Conservation (phyloP, 2,329 filamentous ascomycete genomes). For the Xylariaceae sp. region DNA sequence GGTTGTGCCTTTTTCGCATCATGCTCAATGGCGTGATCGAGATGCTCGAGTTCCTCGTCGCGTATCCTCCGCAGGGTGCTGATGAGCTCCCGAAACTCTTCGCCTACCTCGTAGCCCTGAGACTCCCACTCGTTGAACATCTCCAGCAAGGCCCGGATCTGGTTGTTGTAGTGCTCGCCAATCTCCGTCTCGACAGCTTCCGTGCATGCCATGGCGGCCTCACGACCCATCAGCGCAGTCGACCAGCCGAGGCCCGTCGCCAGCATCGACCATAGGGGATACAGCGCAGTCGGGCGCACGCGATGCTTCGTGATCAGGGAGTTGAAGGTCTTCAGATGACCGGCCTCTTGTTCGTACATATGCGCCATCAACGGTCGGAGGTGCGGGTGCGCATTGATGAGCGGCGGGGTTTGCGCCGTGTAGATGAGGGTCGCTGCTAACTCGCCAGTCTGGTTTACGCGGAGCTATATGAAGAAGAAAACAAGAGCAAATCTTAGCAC, state of each 20-base stretch:
- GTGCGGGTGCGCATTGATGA: slow-evolving; percentile 76
- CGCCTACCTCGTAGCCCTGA: slow-evolving; percentile 72
- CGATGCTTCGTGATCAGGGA: slow-evolving; percentile 75
- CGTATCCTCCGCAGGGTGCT: slow-evolving; percentile 73
- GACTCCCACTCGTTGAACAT: slow-evolving; percentile 74
- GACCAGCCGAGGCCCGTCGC: slow-evolving; percentile 81
- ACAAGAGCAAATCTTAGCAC: slow-evolving; percentile 3
- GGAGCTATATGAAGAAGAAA: slow-evolving; percentile 53
- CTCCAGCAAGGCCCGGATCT: slow-evolving; percentile 74
- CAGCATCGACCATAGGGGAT: slow-evolving; percentile 79
- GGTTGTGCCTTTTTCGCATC: slow-evolving; percentile 86
- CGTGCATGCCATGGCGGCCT: slow-evolving; percentile 97
- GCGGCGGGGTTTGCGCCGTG: slow-evolving; percentile 75
- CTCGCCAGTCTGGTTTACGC: slow-evolving; percentile 96
- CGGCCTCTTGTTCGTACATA: slow-evolving; percentile 96
- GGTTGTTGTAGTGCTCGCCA: slow-evolving; percentile 88
- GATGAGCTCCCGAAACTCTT: slow-evolving; percentile 69
- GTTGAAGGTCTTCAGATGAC: slow-evolving; percentile 84
- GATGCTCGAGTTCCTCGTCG: slow-evolving; percentile 93
- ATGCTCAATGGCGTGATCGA: slow-evolving; percentile 91
- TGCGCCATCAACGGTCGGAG: slow-evolving; percentile 88
- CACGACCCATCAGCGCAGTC: slow-evolving; percentile 81
- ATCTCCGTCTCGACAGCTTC: slow-evolving; percentile 99
- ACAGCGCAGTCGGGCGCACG: slow-evolving; percentile 86
- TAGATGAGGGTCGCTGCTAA: slow-evolving; percentile 96